Evolutionary conservation across 352 stramenopile species (phyloP).

Genomic region (Phytophthora palmivora): DNA sequence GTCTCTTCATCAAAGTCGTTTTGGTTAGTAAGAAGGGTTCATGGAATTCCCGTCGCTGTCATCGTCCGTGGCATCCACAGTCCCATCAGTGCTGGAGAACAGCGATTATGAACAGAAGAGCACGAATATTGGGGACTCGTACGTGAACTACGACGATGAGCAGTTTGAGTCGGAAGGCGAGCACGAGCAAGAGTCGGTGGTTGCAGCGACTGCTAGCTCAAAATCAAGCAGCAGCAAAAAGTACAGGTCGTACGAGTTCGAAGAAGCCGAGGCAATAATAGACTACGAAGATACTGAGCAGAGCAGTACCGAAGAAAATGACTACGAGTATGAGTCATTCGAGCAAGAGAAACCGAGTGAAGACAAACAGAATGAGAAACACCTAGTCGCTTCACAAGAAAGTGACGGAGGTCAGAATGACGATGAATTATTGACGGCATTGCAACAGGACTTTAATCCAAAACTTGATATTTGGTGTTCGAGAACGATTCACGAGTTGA

Average conservation of each 20-base stretch:
- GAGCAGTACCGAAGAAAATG: background rate
- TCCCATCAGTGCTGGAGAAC: constrained; percentile 15
- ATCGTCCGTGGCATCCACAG: constrained; percentile 12
- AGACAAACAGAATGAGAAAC: background rate
- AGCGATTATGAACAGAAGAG: constrained; percentile 13
- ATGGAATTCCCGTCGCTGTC: constrained; percentile 15
- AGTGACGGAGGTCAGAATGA: background rate
- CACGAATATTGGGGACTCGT: background rate
- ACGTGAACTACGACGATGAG: constrained; percentile 17
- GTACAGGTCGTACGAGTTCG: constrained; percentile 25
- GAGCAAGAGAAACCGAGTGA: constrained; percentile 10
- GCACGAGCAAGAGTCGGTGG: background rate
- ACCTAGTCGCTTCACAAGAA: background rate
- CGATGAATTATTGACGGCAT: background rate
- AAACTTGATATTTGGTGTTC: constrained; percentile 22
- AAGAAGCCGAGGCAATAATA: constrained; percentile 7
- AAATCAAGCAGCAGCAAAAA: constrained; percentile 15
- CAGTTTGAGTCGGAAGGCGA: constrained; percentile 26
- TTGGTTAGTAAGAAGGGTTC: background rate
- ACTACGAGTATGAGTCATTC: constrained; percentile 26
- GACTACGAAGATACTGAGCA: background rate
- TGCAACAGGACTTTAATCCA: background rate
- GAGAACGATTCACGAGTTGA: constrained; percentile 17
- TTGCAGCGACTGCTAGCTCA: background rate
- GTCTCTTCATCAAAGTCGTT: constrained; percentile 2